A percentile compares a stretch with the other conserved stretches of the same genome.
Evolutionary conservation across 1,284 basidiomycete species (phyloP).

Genomic region (Cryptococcus floricola): DNA sequence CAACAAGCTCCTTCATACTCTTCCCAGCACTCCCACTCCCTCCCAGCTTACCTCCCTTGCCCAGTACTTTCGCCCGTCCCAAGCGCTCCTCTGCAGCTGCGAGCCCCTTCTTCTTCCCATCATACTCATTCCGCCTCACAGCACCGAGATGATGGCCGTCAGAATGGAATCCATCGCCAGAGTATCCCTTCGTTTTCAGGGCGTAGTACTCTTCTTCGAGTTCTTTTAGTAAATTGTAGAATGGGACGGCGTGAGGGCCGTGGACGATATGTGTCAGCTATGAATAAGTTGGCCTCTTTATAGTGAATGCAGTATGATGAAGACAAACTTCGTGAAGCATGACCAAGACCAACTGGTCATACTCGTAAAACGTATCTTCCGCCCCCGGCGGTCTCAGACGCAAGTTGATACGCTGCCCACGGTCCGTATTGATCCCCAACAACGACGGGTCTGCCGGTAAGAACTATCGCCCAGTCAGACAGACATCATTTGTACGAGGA

Average conservation of each 20-base stretch:
- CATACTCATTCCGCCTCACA: constrained; percentile 61
- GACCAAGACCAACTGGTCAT: constrained; percentile 66
- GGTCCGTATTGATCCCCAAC: constrained; percentile 64
- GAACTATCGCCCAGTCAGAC: constrained; percentile 52
- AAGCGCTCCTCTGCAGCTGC: constrained; percentile 71
- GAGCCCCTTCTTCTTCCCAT: constrained; percentile 63
- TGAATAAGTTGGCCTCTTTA: background rate
- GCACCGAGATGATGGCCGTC: constrained; percentile 63
- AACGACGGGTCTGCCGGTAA: constrained; percentile 70
- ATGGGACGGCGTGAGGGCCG: constrained; percentile 74
- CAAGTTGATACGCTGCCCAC: constrained; percentile 72
- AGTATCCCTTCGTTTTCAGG: constrained; percentile 68
- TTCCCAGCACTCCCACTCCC: constrained; percentile 48
- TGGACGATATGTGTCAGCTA: constrained; percentile 83
- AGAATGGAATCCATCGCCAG: constrained; percentile 75
- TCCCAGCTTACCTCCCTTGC: constrained; percentile 54
- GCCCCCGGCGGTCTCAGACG: constrained; percentile 66
- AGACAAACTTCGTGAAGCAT: constrained; percentile 77
- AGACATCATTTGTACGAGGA: background rate
- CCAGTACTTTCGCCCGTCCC: constrained; percentile 53
- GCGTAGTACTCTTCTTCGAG: constrained; percentile 78
- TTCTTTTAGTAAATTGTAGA: constrained; percentile 68
- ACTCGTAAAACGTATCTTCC: constrained; percentile 68
- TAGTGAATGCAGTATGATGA: background rate
- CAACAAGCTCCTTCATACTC: constrained; percentile 67